Evolutionary conservation across 495 filamentous ascomycete species (phyloP).

Genomic region (Neurospora sp.): DNA sequence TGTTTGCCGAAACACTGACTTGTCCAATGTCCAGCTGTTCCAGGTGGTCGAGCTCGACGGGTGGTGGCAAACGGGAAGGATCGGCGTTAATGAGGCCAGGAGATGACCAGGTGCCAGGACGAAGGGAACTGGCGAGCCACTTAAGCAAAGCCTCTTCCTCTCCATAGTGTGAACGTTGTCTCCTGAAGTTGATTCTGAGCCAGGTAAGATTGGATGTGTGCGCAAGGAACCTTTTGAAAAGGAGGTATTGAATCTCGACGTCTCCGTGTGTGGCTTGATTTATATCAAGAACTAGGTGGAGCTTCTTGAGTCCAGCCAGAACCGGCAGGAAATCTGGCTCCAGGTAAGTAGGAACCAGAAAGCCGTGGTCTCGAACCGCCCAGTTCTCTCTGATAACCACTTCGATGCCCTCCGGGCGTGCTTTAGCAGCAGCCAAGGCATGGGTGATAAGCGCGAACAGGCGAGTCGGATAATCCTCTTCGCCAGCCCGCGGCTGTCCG

Average conservation of each 20-base stretch:
- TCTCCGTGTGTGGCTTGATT: conserved; percentile 1
- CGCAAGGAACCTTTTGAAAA: conserved; percentile 19
- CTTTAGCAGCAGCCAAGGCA: conserved; percentile 25
- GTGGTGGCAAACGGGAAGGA: not conserved
- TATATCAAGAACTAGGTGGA: conserved; percentile 21
- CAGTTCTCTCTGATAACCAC: conserved; percentile 20
- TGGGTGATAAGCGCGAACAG: conserved; percentile 21
- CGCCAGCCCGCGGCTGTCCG: not conserved
- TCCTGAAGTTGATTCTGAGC: conserved; percentile 27
- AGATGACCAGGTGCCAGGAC: not conserved
- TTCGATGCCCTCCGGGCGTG: conserved; percentile 26
- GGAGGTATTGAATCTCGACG: not conserved
- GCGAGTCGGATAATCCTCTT: conserved; percentile 7
- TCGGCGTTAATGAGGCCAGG: not conserved
- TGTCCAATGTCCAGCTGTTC: not conserved
- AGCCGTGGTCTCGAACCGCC: conserved; percentile 17
- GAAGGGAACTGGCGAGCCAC: not conserved
- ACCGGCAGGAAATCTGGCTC: conserved; percentile 16
- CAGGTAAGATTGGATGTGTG: conserved; percentile 20
- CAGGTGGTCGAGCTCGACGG: not conserved
- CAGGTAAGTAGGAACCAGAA: conserved; percentile 25
- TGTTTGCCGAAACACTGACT: not conserved
- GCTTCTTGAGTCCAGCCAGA: conserved; percentile 22
- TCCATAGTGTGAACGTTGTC: not conserved
- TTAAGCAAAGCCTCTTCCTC: not conserved